phyloP scores from a whole-genome alignment of 2,329 filamentous ascomycete genomes.

The Curvularia sp. region DNA sequence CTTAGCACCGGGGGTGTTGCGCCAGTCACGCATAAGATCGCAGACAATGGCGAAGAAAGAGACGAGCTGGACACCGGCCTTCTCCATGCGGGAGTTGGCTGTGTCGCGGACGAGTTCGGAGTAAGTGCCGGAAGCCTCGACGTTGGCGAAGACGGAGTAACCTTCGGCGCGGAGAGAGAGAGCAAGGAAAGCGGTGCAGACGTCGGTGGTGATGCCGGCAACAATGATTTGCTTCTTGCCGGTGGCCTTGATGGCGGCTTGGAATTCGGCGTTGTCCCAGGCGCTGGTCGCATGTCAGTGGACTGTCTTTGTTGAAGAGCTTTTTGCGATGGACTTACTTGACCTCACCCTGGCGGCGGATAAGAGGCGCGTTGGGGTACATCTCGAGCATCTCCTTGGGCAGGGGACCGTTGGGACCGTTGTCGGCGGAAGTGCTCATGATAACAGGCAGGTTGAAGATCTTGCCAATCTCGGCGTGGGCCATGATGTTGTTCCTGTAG shows the following conservation, averaged over 20 bases:
- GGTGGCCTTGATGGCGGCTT: conserved; percentile 67
- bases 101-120: conserved; percentile 66
- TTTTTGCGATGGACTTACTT: conserved; percentile 50
- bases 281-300: conserved; percentile 52
- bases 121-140: conserved; percentile 73
- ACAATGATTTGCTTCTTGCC: conserved; percentile 74
- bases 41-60: conserved; percentile 68
- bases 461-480: conserved; percentile 70
- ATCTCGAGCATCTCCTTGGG: conserved; percentile 72
- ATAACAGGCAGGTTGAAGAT: conserved; percentile 73
- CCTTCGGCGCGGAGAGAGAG: conserved; percentile 74
- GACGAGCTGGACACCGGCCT: conserved; percentile 70
- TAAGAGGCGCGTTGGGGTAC: conserved; percentile 71
- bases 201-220: conserved; percentile 75
- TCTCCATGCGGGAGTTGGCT: conserved; percentile 70
- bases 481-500: conserved; percentile 71
- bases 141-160: conserved; percentile 76
- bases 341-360: conserved; percentile 74
- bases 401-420: conserved; percentile 73
- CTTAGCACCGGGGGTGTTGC: conserved; percentile 58
- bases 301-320: background rate
- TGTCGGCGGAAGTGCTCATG: conserved; percentile 72
- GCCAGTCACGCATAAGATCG: conserved; percentile 76
- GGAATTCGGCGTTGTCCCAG: conserved; percentile 77
- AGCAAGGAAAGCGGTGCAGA: conserved; percentile 76